Percentiles rank a stretch among this genome's conserved stretches.
Conservation (phyloP, 371 early-diverging fungal species). For the Mortierella sp. region DNA sequence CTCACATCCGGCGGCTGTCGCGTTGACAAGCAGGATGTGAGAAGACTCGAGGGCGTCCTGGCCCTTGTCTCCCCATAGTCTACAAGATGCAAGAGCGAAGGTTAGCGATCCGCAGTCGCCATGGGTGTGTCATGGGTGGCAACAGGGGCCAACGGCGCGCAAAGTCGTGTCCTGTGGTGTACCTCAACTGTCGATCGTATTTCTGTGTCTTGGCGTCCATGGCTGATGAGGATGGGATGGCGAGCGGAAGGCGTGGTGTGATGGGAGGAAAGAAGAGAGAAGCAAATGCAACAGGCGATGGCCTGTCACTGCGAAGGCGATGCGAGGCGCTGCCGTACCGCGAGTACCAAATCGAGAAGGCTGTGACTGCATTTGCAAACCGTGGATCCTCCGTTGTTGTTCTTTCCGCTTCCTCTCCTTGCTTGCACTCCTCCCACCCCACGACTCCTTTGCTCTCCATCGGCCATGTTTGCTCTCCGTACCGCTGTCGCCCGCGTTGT, state of each 20-base stretch:
- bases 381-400: background rate
- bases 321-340: background rate
- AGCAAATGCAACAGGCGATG: background rate
- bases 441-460: background rate
- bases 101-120: slow-evolving; percentile 28
- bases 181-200: slow-evolving; percentile 94
- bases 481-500: slow-evolving; percentile 46
- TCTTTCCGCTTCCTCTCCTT: slow-evolving; percentile 3
- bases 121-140: background rate
- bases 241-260: background rate
- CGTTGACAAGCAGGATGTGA: slow-evolving; percentile 85
- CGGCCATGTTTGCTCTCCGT: slow-evolving; percentile 48
- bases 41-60: slow-evolving; percentile 89
- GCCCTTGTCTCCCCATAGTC: slow-evolving; percentile 93
- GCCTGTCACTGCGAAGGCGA: background rate
- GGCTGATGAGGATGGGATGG: background rate
- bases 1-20: slow-evolving; percentile 87
- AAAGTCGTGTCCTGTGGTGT: slow-evolving; percentile 6
- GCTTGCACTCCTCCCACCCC: background rate
- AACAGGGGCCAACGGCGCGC: background rate
- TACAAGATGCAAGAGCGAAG: slow-evolving; percentile 29
- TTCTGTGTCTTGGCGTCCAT: slow-evolving; percentile 72
- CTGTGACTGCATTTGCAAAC: no score
- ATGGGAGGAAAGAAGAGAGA: background rate
- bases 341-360: background rate